A percentile compares a stretch with the other conserved stretches of the same genome.
These are phyloP conservation scores for Citrullus colocynthis DNA, from an alignment of 306 rosid genomes.

Conservation along the genomic window DNA sequence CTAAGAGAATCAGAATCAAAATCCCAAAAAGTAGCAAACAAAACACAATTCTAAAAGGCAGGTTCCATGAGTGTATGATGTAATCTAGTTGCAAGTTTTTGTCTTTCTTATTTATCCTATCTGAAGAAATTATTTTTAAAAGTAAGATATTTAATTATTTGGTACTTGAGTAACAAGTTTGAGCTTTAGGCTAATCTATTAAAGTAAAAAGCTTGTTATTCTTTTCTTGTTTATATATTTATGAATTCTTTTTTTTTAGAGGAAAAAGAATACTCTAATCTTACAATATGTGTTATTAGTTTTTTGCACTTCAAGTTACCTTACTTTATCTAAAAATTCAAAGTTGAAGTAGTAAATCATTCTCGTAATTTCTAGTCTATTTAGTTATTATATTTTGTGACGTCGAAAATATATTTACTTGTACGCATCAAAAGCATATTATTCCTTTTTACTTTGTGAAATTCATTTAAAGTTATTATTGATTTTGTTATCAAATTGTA, in stretches of 20 bases:
- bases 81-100: not conserved
- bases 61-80: not conserved
- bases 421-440: not conserved
- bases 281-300: no score
- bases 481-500: slow-evolving; percentile 20
- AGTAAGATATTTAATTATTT: not conserved
- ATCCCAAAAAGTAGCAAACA: not conserved
- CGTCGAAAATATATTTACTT: slow-evolving; percentile 16
- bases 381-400: slow-evolving; percentile 45
- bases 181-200: not conserved
- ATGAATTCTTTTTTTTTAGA: not conserved
- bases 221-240: not conserved
- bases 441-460: not conserved
- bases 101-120: not conserved
- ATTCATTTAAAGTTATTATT: not conserved
- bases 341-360: not conserved
- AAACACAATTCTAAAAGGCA: not conserved
- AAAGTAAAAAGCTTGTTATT: not conserved
- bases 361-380: not conserved
- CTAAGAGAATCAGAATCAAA: no score
- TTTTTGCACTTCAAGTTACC: no score
- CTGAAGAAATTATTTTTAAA: not conserved
- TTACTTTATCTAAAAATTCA: not conserved
- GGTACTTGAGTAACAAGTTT: not conserved
- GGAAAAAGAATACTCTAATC: no score